phyloP scores from a whole-genome alignment of 805 yeast genomes.

The Sungouiella blattae region DNA sequence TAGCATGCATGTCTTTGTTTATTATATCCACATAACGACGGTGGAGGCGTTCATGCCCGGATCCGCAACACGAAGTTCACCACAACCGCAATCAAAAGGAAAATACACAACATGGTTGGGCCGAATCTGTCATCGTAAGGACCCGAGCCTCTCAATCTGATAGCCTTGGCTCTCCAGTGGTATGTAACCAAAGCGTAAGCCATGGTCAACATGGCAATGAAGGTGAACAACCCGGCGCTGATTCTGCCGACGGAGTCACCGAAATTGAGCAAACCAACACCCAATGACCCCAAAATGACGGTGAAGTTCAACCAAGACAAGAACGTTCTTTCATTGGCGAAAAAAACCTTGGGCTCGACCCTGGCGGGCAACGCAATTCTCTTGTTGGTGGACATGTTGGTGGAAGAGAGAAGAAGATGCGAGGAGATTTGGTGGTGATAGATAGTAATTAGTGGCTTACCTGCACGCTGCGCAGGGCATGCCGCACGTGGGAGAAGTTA shows the following conservation, averaged over 20 bases:
- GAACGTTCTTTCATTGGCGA: constrained; percentile 98
- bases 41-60: constrained; percentile 46
- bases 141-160: constrained; percentile 95
- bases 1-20: background rate
- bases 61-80: constrained; percentile 87
- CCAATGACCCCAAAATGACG: constrained; percentile 94
- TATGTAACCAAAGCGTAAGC: constrained; percentile 90
- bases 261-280: constrained; percentile 92
- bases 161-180: constrained; percentile 99
- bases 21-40: background rate
- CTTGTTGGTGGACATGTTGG: constrained; percentile 42
- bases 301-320: constrained; percentile 98
- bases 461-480: background rate
- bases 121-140: constrained; percentile 99
- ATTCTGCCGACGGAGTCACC: constrained; percentile 93
- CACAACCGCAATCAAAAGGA: constrained; percentile 87
- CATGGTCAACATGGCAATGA: constrained; percentile 98
- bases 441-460: background rate
- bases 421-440: background rate
- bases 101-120: constrained; percentile 95
- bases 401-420: constrained; percentile 1
- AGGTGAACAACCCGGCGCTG: constrained; percentile 89
- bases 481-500: constrained; percentile 11
- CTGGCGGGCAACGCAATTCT: constrained; percentile 97
- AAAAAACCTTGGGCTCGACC: constrained; percentile 98